Conservation (phyloP, 2,329 filamentous ascomycete species). For the Tolypocladium ovalisporum region DNA sequence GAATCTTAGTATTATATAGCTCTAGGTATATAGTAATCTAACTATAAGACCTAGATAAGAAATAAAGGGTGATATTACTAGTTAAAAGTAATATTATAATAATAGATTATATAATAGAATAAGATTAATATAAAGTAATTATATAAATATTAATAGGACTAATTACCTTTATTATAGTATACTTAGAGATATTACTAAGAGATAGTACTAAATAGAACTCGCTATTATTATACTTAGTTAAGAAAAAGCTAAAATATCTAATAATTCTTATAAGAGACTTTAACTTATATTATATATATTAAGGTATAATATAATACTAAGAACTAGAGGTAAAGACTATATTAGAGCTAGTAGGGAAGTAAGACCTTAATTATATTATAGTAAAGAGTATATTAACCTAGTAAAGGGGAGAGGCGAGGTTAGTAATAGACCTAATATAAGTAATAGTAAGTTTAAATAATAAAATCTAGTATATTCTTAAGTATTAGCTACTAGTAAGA, state of each 20-base stretch:
- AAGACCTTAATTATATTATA: not conserved
- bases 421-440: not conserved
- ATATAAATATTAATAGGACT: not conserved
- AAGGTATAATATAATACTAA: not conserved
- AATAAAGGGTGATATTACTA: not conserved
- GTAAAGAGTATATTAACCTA: too few relatives aligned
- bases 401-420: not conserved
- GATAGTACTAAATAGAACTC: not conserved
- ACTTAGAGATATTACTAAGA: not conserved
- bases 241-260: not conserved
- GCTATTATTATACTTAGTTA: not conserved
- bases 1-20: not conserved
- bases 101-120: not conserved
- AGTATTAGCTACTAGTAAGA: not conserved
- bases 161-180: not conserved
- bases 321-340: too few relatives aligned
- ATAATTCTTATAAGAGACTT: not conserved
- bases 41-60: not conserved
- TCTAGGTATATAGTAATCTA: not conserved
- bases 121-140: not conserved
- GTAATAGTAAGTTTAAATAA: not conserved
- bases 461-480: not conserved
- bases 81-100: not conserved
- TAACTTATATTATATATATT: too few relatives aligned
- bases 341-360: not conserved